Evolutionary conservation across 1,284 basidiomycete genomes (phyloP).

Genomic region (Xanthoconium separans): DNA sequence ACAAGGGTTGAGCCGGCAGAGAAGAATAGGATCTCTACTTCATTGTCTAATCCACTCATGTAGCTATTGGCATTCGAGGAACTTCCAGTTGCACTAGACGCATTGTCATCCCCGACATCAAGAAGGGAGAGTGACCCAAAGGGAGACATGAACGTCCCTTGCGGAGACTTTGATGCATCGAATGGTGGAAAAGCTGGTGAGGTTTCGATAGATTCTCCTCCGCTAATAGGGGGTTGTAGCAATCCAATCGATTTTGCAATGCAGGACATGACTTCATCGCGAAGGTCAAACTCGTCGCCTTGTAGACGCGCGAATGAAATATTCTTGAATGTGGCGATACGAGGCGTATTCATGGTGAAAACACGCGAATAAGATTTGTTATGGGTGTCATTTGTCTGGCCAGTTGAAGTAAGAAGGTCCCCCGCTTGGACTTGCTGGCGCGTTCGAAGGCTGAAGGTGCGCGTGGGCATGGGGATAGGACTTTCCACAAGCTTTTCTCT

Average conservation of each 20-base stretch:
- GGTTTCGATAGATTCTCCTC: slow-evolving; percentile 59
- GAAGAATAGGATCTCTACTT: slow-evolving; percentile 95
- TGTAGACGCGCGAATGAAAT: slow-evolving; percentile 31
- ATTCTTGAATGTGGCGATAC: slow-evolving; percentile 32
- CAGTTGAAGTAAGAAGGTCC: slow-evolving; percentile 58
- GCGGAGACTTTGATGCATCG: slow-evolving; percentile 46
- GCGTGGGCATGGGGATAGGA: slow-evolving; percentile 19
- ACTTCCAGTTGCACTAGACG: slow-evolving; percentile 64
- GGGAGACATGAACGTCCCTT: slow-evolving; percentile 64
- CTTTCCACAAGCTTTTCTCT: slow-evolving; percentile 27
- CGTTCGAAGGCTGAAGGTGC: slow-evolving; percentile 32
- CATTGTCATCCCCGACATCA: slow-evolving; percentile 64
- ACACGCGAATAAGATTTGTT: slow-evolving; percentile 48
- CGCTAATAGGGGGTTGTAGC: slow-evolving; percentile 78
- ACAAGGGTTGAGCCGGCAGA: slow-evolving; percentile 84
- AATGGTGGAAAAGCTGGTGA: slow-evolving; percentile 61
- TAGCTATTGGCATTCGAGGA: slow-evolving; percentile 59
- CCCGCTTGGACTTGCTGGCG: slow-evolving; percentile 65
- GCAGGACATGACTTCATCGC: slow-evolving; percentile 94
- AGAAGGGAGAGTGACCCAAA: slow-evolving; percentile 86
- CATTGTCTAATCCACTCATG: slow-evolving; percentile 85
- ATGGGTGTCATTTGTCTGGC: slow-evolving; percentile 44
- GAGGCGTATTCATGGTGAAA: slow-evolving; percentile 54
- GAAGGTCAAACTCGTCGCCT: slow-evolving; percentile 78
- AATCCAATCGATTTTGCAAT: slow-evolving; percentile 98